A percentile compares a stretch with the other conserved stretches of the same genome.
These are phyloP conservation scores for Penicillium lividum DNA, from an alignment of 495 filamentous ascomycete species.

Conservation along the genomic window DNA sequence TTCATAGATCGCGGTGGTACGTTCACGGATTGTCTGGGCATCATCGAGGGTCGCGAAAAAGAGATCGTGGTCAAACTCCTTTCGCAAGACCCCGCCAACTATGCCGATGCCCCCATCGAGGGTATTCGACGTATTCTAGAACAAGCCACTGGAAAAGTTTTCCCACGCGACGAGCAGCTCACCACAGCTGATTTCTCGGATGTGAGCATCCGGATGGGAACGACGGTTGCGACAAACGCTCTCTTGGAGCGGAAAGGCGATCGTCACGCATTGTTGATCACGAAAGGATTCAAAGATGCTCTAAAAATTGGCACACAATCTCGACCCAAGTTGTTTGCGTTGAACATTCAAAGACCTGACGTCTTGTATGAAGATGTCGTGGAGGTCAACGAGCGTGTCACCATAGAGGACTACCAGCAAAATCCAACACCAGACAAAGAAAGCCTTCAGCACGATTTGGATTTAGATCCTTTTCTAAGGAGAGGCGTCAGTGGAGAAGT, in stretches of 20 bases:
- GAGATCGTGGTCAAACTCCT: constrained; percentile 23
- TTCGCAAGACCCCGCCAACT: constrained; percentile 20
- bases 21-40: constrained; percentile 23
- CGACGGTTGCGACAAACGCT: constrained; percentile 81
- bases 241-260: constrained; percentile 89
- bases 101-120: constrained; percentile 24
- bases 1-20: constrained; percentile 26
- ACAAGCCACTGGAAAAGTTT: constrained; percentile 9
- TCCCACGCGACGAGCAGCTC: background rate
- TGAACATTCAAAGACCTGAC: constrained; percentile 70
- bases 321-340: constrained; percentile 72
- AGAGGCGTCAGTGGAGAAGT: constrained; percentile 35
- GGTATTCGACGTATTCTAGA: constrained; percentile 25
- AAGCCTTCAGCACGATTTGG: no score
- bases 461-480: background rate
- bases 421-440: background rate
- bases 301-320: constrained; percentile 80
- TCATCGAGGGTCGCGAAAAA: constrained; percentile 14
- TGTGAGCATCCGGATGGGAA: constrained; percentile 60
- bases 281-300: constrained; percentile 86
- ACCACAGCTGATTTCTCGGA: no score
- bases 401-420: constrained; percentile 59
- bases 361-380: constrained; percentile 64
- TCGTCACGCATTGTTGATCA: constrained; percentile 80
- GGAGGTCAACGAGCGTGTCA: constrained; percentile 78